Conservation (phyloP, 1,139 yeast genomes). For the Saccharomyces hybrid region DNA sequence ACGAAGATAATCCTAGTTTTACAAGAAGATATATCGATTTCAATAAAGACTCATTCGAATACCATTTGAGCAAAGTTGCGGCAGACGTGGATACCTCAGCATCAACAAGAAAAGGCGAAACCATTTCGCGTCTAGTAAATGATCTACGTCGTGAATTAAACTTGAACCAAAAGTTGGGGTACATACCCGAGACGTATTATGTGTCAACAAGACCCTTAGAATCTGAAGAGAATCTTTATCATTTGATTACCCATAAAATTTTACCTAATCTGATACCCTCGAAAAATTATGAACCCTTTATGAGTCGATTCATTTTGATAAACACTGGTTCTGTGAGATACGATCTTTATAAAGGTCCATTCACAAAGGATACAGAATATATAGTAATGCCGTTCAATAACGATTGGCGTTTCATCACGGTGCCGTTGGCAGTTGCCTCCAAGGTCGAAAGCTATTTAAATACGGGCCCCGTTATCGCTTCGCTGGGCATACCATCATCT, state of each 20-base stretch:
- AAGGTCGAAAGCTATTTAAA: constrained; percentile 29
- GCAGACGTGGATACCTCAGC: background rate
- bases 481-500: constrained; percentile 17
- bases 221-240: constrained; percentile 52
- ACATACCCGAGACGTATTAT: constrained; percentile 57
- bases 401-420: constrained; percentile 47
- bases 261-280: constrained; percentile 47
- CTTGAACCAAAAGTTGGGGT: constrained; percentile 53
- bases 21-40: constrained; percentile 74
- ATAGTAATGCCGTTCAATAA: constrained; percentile 83
- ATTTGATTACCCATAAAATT: constrained; percentile 51
- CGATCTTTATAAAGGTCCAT: constrained; percentile 80
- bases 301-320: constrained; percentile 56
- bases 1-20: constrained; percentile 29
- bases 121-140: constrained; percentile 41
- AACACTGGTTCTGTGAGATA: constrained; percentile 89
- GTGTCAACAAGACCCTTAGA: constrained; percentile 63
- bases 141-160: constrained; percentile 43
- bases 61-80: constrained; percentile 41
- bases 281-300: constrained; percentile 10
- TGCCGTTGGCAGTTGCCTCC: constrained; percentile 30
- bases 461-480: constrained; percentile 16
- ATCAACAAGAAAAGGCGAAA: constrained; percentile 37
- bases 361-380: constrained; percentile 70
- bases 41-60: constrained; percentile 57